These are phyloP conservation scores for Cryphonectria carpinicola DNA, from an alignment of 2,329 filamentous ascomycete species.

Conservation along the genomic window DNA sequence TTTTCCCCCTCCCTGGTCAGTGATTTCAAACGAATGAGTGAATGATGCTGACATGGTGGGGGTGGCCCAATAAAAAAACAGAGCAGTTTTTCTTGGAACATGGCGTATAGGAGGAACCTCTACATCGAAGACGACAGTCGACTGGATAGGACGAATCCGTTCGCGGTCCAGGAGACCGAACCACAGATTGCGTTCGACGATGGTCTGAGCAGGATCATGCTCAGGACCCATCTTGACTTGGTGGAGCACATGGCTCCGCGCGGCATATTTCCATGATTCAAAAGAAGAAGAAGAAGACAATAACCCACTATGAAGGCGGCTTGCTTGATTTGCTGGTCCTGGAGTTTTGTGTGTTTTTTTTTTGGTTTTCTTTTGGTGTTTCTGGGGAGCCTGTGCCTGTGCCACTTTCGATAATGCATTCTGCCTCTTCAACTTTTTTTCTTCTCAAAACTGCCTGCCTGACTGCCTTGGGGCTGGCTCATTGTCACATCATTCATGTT, in stretches of 20 bases:
- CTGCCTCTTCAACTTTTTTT: neutral
- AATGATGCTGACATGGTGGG: neutral
- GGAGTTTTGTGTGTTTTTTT: slow-evolving; percentile 3
- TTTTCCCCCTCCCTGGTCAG: neutral
- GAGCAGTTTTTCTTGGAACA: slow-evolving; percentile 23
- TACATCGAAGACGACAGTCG: slow-evolving; percentile 11
- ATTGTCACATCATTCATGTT: no score
- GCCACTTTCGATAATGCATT: slow-evolving; percentile 13
- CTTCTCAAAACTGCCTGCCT: neutral
- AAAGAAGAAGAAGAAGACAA: neutral
- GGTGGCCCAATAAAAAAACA: neutral
- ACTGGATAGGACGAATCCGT: slow-evolving; percentile 13
- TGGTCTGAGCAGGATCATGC: slow-evolving; percentile 20
- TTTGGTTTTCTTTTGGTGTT: neutral
- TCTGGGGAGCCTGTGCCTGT: neutral
- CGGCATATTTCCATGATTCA: slow-evolving; percentile 14
- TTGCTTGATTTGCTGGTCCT: neutral
- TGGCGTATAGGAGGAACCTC: slow-evolving; percentile 15
- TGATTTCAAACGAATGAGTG: neutral
- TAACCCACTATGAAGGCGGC: neutral
- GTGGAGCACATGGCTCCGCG: slow-evolving; percentile 10
- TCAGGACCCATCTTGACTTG: slow-evolving; percentile 2
- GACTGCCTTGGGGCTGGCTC: no score
- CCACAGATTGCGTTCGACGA: slow-evolving; percentile 13
- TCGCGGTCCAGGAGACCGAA: slow-evolving; percentile 10